Base-by-base conservation (phyloP, 129 eudicot species). In the Flaveria trinervia region DNA sequence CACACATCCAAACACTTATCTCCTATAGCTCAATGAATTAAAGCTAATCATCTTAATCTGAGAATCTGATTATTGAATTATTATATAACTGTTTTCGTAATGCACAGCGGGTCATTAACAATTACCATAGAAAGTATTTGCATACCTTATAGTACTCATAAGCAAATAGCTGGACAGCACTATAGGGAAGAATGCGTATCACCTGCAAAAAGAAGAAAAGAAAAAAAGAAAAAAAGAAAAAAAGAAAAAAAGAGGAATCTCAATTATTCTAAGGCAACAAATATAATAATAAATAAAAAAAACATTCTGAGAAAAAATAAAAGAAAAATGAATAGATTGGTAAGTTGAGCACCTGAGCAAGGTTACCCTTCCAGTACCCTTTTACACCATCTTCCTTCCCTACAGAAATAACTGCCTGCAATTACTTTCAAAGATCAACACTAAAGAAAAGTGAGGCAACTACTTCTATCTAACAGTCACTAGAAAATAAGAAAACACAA, bases 321-420 rank as follows among this genome's bases (percentile, higher is more conserved):
- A 61, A 11, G 33, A 45, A 68, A 48, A 70, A 54, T 36, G 41
- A 36, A 9, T 52, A 62, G 20, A 62, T 15, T 5, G 65, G 9
- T 16, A 60, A 16, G 78, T 45, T 66, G 10, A 62, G 54, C 65
- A 94, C 99, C 99, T 91, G 97, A 16, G 99, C 97, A 88, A 94
- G 94, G 85, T 94, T 91, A 76, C 99, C 99, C 91, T 91, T 94
- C 99, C 99, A 94, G 81, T 94, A 91, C 65, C 99, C 98, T 86
- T 84, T 90, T 23, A 93, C 49, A 57, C 97, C 99, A 81, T 86
- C 94, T 64, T 91, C 84, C 75, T 87, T 91, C 45, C 90, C 94
- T 59, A 91, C 84, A 68, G 91, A 69, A 25, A 89, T 71, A 25
- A 94, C 65, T 26, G 97, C 97, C 98, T 93, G 88, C 82, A 72